Evolutionary conservation across 2,329 filamentous ascomycete genomes (phyloP).

Genomic region (Teratosphaeria viscida): DNA sequence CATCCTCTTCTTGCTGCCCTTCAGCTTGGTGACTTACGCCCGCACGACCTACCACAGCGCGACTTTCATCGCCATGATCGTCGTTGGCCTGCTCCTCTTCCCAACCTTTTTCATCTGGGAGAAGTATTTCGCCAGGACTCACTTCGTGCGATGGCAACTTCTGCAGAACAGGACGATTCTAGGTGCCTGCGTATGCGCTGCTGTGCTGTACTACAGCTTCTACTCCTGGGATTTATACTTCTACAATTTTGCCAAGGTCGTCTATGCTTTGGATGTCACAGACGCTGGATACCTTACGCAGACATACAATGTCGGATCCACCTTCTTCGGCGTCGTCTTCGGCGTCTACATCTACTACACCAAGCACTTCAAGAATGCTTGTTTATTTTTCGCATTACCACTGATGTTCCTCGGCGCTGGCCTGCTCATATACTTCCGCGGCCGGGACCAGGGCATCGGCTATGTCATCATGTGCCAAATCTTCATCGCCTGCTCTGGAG

Average conservation of each 20-base stretch:
- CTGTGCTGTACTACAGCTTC: slow-evolving; percentile 37
- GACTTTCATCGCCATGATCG: slow-evolving; percentile 31
- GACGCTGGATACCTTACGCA: slow-evolving; percentile 21
- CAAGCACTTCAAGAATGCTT: slow-evolving; percentile 41
- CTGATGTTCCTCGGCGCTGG: slow-evolving; percentile 24
- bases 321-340: slow-evolving; percentile 35
- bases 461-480: slow-evolving; percentile 48
- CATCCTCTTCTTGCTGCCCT: slow-evolving; percentile 57
- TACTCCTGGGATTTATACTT: slow-evolving; percentile 33
- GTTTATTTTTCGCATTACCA: slow-evolving; percentile 24
- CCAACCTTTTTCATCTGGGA: slow-evolving; percentile 47
- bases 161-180: slow-evolving; percentile 42
- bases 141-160: slow-evolving; percentile 46
- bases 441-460: slow-evolving; percentile 31
- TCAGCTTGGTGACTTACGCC: slow-evolving; percentile 42
- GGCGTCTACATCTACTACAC: slow-evolving; percentile 39
- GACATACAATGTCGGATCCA: slow-evolving; percentile 30
- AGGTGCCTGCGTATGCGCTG: slow-evolving; percentile 33
- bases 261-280: slow-evolving; percentile 34
- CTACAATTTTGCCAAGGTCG: slow-evolving; percentile 37
- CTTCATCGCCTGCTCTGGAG: slow-evolving; percentile 45
- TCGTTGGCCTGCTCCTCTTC: slow-evolving; percentile 23
- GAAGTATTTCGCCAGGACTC: slow-evolving; percentile 44
- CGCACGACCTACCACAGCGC: slow-evolving; percentile 25
- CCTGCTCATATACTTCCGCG: slow-evolving; percentile 28